Evolutionary conservation across 768 basidiomycete species (phyloP), one percentile per base, ranked within the genome.

Genomic region (Tricholoma sp.): DNA sequence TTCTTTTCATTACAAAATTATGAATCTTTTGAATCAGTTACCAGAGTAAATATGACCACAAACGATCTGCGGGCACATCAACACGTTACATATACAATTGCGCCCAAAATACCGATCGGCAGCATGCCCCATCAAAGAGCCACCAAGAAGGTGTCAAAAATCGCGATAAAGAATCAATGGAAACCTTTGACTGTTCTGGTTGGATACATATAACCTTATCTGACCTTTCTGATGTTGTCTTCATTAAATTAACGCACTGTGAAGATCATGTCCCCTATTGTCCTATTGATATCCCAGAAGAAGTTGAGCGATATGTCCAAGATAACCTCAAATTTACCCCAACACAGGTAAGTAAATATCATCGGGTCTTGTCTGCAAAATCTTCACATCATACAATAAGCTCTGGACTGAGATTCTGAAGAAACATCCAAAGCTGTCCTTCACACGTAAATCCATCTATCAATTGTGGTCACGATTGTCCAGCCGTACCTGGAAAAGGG

Each of bases 141-240:
- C 50, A 31, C 39, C 57, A 46, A 51, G 63, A 67, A 45, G 57
- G 56, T 19, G 51, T 53, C 3, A 67, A 69, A 52, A 54, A 59
- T 5, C 58, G 63, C 31, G 68, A 69, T 53, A 68, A 67, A 43
- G 56, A 58, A n/a, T 11, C 50, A n/a, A 70, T 71, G 64, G 52
- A 59, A 9, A 34, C 61, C 1, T 71, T 69, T 55, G 46, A 60
- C 1, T 70, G 69, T 34, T 24, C 50, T n/a, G 66, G 70, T 0
- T 65, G 66, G 63, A 51, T 70, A 9, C 57, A 61, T 47, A 66
- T 69, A 11, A 70, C 61, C 1, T 32, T 67, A 12, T 39, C 21
- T 18, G 57, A 61, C 5, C 57, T 54, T 10, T 47, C 24, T 27
- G 46, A 47, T 29, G 9, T 47, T 24, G 24, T 12, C 11, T 22